These are phyloP conservation scores for Oidium heveae DNA, from an alignment of 2,329 filamentous ascomycete genomes.

Conservation along the genomic window DNA sequence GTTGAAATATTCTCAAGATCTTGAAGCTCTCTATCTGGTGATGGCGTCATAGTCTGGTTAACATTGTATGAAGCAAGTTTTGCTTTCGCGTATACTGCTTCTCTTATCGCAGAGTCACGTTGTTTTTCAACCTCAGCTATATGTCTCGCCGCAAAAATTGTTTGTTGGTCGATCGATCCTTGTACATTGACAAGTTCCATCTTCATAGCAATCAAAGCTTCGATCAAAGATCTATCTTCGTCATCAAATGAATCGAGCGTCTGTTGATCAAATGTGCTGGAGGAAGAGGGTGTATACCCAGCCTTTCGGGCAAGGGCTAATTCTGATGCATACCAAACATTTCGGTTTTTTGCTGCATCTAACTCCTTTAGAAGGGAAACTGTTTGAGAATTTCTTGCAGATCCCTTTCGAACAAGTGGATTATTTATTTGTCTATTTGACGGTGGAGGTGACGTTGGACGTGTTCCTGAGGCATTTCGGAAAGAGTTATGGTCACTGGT, in stretches of 20 bases:
- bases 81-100: slow-evolving; percentile 85
- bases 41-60: slow-evolving; percentile 35
- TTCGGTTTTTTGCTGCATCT: slow-evolving; percentile 59
- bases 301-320: slow-evolving; percentile 74
- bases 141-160: slow-evolving; percentile 58
- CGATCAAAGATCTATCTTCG: slow-evolving; percentile 74
- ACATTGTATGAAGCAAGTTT: slow-evolving; percentile 60
- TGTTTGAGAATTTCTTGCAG: slow-evolving; percentile 29
- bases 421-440: slow-evolving; percentile 31
- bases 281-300: slow-evolving; percentile 54
- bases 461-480: slow-evolving; percentile 16
- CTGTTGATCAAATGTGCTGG: slow-evolving; percentile 51
- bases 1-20: slow-evolving; percentile 31
- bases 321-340: slow-evolving; percentile 94
- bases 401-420: slow-evolving; percentile 32
- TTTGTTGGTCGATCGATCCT: slow-evolving; percentile 68
- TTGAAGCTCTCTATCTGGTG: slow-evolving; percentile 28
- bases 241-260: slow-evolving; percentile 62
- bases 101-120: slow-evolving; percentile 76
- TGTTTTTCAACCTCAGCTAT: slow-evolving; percentile 91
- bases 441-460: slow-evolving; percentile 31
- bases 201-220: slow-evolving; percentile 79
- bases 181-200: slow-evolving; percentile 77
- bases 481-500: slow-evolving; percentile 28
- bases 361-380: slow-evolving; percentile 66